These are phyloP conservation scores for Pseudomassariella vexata DNA, from an alignment of 2,329 filamentous ascomycete genomes.

Conservation along the genomic window DNA sequence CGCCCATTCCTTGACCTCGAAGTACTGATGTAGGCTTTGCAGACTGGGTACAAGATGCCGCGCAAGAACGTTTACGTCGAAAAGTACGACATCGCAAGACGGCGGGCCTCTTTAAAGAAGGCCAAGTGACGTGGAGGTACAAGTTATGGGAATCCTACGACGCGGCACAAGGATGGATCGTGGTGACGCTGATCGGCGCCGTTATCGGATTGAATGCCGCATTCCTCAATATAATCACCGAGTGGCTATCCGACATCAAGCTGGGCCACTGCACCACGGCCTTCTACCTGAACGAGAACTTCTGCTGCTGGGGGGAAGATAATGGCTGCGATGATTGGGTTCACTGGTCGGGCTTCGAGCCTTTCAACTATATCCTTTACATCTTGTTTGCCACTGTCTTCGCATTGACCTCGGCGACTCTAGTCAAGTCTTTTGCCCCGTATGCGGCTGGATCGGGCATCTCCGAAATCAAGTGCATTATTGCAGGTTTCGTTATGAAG, in stretches of 20 bases:
- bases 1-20: constrained; percentile 2
- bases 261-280: constrained; percentile 91
- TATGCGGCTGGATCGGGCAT: constrained; percentile 97
- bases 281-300: constrained; percentile 95
- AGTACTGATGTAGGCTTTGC: constrained; percentile 34
- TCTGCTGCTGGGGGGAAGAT: constrained; percentile 97
- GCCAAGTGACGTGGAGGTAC: constrained; percentile 70
- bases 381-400: constrained; percentile 78
- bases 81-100: constrained; percentile 69
- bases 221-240: constrained; percentile 88
- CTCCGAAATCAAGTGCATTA: constrained; percentile 98
- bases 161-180: constrained; percentile 95
- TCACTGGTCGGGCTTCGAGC: constrained; percentile 72
- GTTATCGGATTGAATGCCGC: constrained; percentile 92
- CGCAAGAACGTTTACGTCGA: constrained; percentile 78
- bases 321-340: constrained; percentile 87
- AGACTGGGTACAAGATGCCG: constrained; percentile 98
- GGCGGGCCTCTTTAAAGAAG: constrained; percentile 65
- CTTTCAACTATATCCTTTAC: constrained; percentile 82
- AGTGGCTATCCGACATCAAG: constrained; percentile 96
- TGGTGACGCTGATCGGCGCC: constrained; percentile 87
- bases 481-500: constrained; percentile 98
- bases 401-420: constrained; percentile 71
- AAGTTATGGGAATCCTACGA: constrained; percentile 84
- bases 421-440: constrained; percentile 88